A percentile compares a stretch with the other conserved stretches of the same genome.
Conservation (phyloP, 305 asterid species). For the Solanum aculeatissimum region DNA sequence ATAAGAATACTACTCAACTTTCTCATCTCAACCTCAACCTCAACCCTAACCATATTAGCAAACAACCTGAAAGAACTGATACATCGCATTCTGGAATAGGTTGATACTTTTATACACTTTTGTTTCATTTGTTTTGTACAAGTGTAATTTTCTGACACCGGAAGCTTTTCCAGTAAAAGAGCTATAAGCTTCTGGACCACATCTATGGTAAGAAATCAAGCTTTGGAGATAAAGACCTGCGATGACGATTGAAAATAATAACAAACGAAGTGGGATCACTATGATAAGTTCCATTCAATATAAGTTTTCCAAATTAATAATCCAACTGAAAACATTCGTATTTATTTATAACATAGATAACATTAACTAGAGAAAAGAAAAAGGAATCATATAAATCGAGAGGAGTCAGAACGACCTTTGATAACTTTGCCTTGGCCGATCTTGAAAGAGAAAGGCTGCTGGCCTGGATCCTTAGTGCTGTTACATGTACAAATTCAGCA, state of each 20-base stretch:
- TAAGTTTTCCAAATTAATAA: neutral
- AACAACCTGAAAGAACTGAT: neutral
- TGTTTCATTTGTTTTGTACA: neutral
- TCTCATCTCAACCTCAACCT: neutral
- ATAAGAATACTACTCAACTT: neutral
- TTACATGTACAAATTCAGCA: constrained; percentile 6
- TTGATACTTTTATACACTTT: neutral
- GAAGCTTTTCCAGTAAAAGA: neutral
- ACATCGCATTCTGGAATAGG: neutral
- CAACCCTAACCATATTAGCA: neutral
- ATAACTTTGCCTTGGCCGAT: constrained; percentile 80
- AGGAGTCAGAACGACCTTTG: constrained; percentile 39
- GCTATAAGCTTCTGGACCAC: neutral
- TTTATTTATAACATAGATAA: too few relatives aligned
- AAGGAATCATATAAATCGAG: neutral
- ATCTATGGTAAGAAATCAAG: neutral
- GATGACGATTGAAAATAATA: neutral
- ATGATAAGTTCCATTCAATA: neutral
- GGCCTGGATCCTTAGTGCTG: constrained; percentile 96
- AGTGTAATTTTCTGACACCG: neutral
- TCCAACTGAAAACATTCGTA: neutral
- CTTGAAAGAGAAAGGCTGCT: constrained; percentile 75
- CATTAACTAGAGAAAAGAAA: neutral
- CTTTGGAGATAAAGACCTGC: neutral
- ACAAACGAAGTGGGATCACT: neutral